phyloP scores from a whole-genome alignment of 805 yeast species.

The Pichia manshurica region DNA sequence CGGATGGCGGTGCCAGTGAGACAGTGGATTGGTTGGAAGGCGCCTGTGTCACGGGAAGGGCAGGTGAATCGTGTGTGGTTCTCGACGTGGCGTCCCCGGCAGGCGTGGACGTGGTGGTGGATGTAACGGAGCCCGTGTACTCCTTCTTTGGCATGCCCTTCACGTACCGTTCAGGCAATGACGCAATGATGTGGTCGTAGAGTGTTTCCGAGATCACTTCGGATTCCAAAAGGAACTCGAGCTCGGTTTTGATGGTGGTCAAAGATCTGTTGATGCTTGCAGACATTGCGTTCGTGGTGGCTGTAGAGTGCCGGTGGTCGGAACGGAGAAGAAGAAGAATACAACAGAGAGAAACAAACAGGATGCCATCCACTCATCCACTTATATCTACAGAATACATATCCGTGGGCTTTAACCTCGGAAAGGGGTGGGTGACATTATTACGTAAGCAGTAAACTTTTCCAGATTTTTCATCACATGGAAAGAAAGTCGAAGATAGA shows the following conservation, averaged over 20 bases:
- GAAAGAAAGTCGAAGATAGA: too few species aligned
- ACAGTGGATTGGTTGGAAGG: neutral
- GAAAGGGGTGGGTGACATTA: too few species aligned
- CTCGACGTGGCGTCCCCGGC: constrained; percentile 1
- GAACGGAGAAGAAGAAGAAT: neutral
- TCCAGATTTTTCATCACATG: too few species aligned
- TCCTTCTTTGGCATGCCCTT: constrained; percentile 22
- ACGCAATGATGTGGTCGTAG: constrained; percentile 29
- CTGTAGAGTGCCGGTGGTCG: neutral
- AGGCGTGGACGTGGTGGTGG: constrained; percentile 7
- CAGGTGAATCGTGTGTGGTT: neutral
- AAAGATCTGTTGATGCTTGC: constrained; percentile 74
- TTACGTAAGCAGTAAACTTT: too few species aligned
- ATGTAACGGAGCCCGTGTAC: constrained; percentile 15
- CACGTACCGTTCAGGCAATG: constrained; percentile 6
- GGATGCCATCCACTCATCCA: neutral
- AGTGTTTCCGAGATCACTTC: constrained; percentile 59
- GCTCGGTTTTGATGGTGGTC: constrained; percentile 62
- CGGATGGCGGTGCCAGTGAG: constrained; percentile 8
- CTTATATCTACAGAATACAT: neutral
- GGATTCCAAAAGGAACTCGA: constrained; percentile 73
- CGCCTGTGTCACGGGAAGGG: too few species aligned
- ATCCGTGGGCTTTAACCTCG: neutral
- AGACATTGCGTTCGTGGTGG: constrained; percentile 24
- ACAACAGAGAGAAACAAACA: neutral